Base-by-base conservation (phyloP, 331 rosid species). In the Phaseolus coccineus region DNA sequence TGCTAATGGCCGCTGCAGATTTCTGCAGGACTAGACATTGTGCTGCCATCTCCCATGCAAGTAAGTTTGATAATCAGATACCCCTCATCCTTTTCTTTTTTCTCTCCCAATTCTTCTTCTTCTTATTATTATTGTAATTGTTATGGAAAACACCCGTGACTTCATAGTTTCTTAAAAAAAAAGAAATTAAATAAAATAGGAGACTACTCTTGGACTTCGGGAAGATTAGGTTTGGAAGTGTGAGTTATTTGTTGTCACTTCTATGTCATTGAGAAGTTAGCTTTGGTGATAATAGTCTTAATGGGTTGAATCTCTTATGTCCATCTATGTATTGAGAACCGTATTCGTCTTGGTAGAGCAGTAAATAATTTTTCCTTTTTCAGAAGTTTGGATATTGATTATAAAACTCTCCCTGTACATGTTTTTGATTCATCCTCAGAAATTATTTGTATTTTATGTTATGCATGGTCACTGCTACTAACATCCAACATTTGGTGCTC, bases 21-120 rank as follows among this genome's bases (percentile, higher is more conserved):
- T 66, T 64, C 80, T 61, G 82, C 87, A 87, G 75, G 80, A 89
- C 78, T 71, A 68, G 77, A 40, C 71, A n/a, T 76, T 68, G 35
- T 40, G 44, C 79, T 48, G 79, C 28, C 48, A 86, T 46, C 58
- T 77, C 59, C 76, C 47, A 27, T 87, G 48, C 91, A 61, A 83
- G 96, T 90, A 63, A 42, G 87, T 37, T 64, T 61, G 3, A 13
- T 11, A 3, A 57, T 58, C 2, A 56, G 62, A 56, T 22, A 55
- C 11, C 0, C 22, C 8, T 1, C 10, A 8, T 5, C 37, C n/a
- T 6, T 13, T 57, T 25, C 4, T 19, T 35, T 35, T 4, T 35
- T 3, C 24, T 19, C 1, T 58, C 14, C 2, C 13, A 3, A 59
- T 6, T 12, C 0, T 25, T 55, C 6, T 22, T 22, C 2, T 56